These are phyloP conservation scores for Tremella fuciformis DNA, from an alignment of 768 basidiomycete species.

Conservation along the genomic window DNA sequence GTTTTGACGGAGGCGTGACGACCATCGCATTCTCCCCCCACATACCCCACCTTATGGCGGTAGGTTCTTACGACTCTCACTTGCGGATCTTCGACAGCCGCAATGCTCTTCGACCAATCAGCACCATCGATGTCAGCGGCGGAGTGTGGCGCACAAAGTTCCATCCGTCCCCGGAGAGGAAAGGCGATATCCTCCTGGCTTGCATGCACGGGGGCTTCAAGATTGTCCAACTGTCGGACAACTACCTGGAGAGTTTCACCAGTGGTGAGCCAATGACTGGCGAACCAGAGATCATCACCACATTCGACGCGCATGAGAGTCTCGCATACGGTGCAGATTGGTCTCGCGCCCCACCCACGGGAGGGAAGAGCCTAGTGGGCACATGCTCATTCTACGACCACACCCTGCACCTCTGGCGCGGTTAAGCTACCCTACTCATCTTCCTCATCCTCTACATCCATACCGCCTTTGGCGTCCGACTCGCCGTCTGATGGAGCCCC, in stretches of 20 bases:
- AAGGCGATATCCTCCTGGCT: constrained; percentile 77
- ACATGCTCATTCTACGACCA: constrained; percentile 98
- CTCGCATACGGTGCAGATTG: constrained; percentile 93
- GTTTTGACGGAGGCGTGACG: constrained; percentile 91
- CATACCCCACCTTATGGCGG: constrained; percentile 75
- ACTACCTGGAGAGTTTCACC: not conserved
- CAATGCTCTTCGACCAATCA: constrained; percentile 61
- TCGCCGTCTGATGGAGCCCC: constrained; percentile 23
- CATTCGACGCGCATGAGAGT: constrained; percentile 73
- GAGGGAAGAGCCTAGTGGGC: constrained; percentile 58
- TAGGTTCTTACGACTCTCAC: constrained; percentile 87
- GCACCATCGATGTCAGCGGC: constrained; percentile 70
- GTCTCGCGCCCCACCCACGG: constrained; percentile 57
- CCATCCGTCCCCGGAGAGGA: constrained; percentile 72
- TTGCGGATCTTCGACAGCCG: constrained; percentile 81
- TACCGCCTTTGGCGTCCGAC: constrained; percentile 40
- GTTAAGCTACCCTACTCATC: constrained; percentile 54
- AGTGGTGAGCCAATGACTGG: not conserved
- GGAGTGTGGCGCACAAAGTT: constrained; percentile 96
- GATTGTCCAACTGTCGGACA: constrained; percentile 59
- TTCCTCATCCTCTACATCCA: constrained; percentile 57
- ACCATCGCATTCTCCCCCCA: constrained; percentile 80
- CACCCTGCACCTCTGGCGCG: constrained; percentile 72
- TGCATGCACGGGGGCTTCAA: constrained; percentile 99
- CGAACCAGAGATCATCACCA: constrained; percentile 53